Evolutionary conservation across 2,329 filamentous ascomycete genomes (phyloP), one percentile per base, ranked within the genome.

Genomic region (Thielaviopsis musarum): DNA sequence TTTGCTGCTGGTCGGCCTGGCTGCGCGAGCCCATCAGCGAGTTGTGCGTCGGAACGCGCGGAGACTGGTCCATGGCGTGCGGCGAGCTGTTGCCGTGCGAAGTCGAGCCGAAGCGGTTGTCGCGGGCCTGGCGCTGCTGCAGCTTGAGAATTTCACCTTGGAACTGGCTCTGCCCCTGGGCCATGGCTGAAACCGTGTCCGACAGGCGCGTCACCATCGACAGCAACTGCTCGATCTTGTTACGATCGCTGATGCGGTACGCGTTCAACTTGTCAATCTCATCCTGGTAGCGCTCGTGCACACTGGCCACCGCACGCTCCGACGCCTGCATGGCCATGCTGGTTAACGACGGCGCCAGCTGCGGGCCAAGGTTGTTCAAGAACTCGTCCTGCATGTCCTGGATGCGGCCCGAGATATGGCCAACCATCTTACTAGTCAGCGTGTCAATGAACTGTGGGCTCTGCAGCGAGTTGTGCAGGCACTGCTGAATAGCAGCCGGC

Each of bases 221-320:
- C 7, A 83, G 77, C n/a, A 91, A 76, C 66, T 87, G 80, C 58
- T 87, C 81, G 61, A 91, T 85, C 76, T 90, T 90, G 64, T 75
- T 73, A 58, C 71, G 73, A 59, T 83, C 78, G 3, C 73, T 72
- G 5, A 68, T 69, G 30, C 75, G 74, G 59, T 78, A 77, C n/a
- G 72, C 72, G 64, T 76, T 73, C 66, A 82, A 68, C 38, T 74
- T 72, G 59, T 75, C 73, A 53, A 81, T 72, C 63, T 78, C 74
- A 22, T 77, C 73, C 52, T 74, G 69, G 62, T 78, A 74, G 63
- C 80, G 77, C 61, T 80, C 78, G 67, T 93, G 84, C 55, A 91
- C 75, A 58, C 90, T 84, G 22, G 75, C 75, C 9, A 82, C 77
- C 56, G 88, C 75, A 64, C 83, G 84, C 65, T 88, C 81, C 12